phyloP scores from a whole-genome alignment of 1,284 basidiomycete species.

The Amylostereum chailletii region DNA sequence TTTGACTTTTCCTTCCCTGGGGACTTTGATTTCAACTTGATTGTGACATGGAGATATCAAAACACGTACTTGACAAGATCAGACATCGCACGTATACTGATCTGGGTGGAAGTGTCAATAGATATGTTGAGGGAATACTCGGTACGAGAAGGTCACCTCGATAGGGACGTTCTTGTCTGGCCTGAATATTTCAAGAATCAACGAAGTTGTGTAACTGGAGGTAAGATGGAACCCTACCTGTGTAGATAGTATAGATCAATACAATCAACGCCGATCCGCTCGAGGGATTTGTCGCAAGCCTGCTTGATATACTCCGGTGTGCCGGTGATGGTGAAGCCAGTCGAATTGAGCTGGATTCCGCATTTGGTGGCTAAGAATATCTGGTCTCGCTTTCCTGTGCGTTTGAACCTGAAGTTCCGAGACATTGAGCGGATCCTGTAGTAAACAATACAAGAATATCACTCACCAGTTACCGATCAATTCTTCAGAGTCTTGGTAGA shows the following conservation, averaged over 20 bases:
- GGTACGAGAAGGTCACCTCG: conserved; percentile 23
- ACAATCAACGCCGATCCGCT: conserved; percentile 32
- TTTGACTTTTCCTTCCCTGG: conserved; percentile 49
- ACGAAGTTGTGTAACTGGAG: not conserved
- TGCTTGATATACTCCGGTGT: conserved; percentile 26
- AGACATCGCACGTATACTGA: conserved; percentile 35
- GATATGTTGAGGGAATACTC: conserved; percentile 2
- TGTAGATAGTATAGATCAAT: conserved; percentile 42
- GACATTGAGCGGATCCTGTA: conserved; percentile 19
- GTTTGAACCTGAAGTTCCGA: conserved; percentile 22
- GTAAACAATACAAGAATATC: not conserved
- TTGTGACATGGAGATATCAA: not conserved
- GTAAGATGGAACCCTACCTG: conserved; percentile 18
- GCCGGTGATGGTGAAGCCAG: conserved; percentile 16
- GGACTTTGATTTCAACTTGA: not conserved
- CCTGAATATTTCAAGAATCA: conserved; percentile 16
- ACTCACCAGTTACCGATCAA: conserved; percentile 34
- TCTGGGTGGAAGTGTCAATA: conserved; percentile 6
- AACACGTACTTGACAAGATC: conserved; percentile 42
- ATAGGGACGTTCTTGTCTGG: conserved; percentile 36
- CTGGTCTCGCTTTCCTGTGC: conserved; percentile 11
- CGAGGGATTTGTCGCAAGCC: conserved; percentile 27
- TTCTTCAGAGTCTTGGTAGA: conserved; percentile 36
- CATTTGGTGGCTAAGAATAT: conserved; percentile 48
- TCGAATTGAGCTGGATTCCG: conserved; percentile 20